Percentiles rank a stretch among this genome's conserved stretches.
These are phyloP conservation scores for Wickerhamiella vanderwaltii DNA, from an alignment of 805 yeast genomes.

Conservation along the genomic window DNA sequence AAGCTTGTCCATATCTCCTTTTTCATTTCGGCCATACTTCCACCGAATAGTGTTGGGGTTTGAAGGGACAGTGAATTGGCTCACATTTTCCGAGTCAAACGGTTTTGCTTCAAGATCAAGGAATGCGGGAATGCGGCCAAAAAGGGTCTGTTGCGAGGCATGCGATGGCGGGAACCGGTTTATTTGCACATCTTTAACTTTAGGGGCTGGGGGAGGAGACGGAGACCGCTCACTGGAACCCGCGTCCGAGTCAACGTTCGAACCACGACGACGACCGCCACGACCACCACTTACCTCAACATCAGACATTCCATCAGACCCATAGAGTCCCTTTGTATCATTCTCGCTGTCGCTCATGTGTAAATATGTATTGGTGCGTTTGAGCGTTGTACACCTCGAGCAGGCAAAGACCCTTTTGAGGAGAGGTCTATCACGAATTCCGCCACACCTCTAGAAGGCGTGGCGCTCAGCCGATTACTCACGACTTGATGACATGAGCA, in stretches of 20 bases:
- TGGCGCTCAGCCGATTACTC: too few species aligned
- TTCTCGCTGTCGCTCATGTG: conserved; percentile 9
- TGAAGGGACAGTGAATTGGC: conserved; percentile 38
- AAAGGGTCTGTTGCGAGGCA: conserved; percentile 12
- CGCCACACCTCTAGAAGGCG: too few species aligned
- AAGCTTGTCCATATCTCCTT: conserved; percentile 56
- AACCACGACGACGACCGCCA: conserved; percentile 11
- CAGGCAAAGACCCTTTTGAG: too few species aligned
- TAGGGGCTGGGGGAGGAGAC: conserved; percentile 11
- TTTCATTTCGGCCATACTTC: conserved; percentile 67
- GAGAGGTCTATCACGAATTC: too few species aligned
- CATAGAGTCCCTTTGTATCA: too few species aligned
- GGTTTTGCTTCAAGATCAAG: conserved; percentile 74
- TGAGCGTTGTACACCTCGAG: too few species aligned
- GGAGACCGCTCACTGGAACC: conserved; percentile 6
- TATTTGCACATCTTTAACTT: not conserved
- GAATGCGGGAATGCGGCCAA: conserved; percentile 62
- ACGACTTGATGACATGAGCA: too few species aligned
- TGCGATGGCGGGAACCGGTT: conserved; percentile 21
- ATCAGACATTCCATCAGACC: too few species aligned
- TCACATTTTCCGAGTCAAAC: conserved; percentile 40
- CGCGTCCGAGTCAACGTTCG: conserved; percentile 16
- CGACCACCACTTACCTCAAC: not conserved
- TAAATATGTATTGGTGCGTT: too few species aligned
- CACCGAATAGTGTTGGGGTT: conserved; percentile 68